Conservation (phyloP, 148 eudicot species). For the Drosera capensis region DNA sequence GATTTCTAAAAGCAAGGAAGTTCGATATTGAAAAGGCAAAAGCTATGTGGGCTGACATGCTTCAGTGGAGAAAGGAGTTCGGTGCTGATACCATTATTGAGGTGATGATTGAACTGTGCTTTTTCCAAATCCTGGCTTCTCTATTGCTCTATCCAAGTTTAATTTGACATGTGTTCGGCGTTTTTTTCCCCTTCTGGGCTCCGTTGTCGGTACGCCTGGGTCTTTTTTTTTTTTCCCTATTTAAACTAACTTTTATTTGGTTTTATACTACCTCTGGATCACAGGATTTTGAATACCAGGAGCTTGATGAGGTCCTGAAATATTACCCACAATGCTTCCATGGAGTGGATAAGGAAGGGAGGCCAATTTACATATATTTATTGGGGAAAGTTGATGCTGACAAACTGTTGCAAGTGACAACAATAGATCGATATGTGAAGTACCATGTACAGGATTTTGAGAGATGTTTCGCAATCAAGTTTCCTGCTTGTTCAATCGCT, state of each 20-base stretch:
- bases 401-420: constrained; percentile 70
- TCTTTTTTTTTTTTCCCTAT: not conserved
- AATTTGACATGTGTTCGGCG: not conserved
- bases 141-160: not conserved
- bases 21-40: constrained; percentile 60
- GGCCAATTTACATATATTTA: constrained; percentile 74
- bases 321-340: constrained; percentile 78
- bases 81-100: constrained; percentile 63
- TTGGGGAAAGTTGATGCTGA: constrained; percentile 63
- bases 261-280: no score
- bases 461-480: constrained; percentile 44
- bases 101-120: constrained; percentile 17
- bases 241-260: no score
- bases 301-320: constrained; percentile 56
- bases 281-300: constrained; percentile 73
- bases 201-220: not conserved
- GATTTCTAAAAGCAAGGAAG: constrained; percentile 82
- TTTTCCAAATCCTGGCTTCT: not conserved
- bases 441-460: constrained; percentile 87
- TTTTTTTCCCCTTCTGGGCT: not conserved
- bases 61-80: constrained; percentile 69
- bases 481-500: constrained; percentile 83
- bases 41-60: constrained; percentile 79
- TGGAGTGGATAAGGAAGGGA: constrained; percentile 84
- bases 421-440: constrained; percentile 57